Evolutionary conservation across 192 early-diverging fungal genomes (phyloP).

Genomic region (Gamsiella multidivaricata): DNA sequence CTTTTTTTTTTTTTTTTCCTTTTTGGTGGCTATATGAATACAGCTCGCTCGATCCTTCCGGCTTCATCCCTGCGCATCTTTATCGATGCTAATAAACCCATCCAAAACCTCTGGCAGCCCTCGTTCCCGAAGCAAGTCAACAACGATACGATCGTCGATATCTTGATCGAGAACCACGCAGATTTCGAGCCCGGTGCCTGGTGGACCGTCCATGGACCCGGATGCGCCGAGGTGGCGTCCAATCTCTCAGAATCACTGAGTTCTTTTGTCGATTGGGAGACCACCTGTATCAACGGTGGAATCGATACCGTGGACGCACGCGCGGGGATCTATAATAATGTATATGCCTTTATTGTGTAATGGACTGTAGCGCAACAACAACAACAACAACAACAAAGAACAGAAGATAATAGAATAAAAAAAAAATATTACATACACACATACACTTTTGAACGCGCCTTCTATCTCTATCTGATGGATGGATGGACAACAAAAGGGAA

Average conservation of each 20-base stretch:
- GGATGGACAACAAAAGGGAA: too few species aligned
- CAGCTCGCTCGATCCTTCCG: slow-evolving; percentile 43
- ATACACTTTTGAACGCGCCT: too few species aligned
- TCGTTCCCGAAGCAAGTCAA: slow-evolving; percentile 3
- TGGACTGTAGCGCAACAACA: background rate
- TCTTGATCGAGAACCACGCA: slow-evolving; percentile 17
- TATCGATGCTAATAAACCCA: slow-evolving; percentile 20
- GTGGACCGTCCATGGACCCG: slow-evolving; percentile 40
- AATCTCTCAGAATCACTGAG: slow-evolving; percentile 4
- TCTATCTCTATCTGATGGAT: background rate
- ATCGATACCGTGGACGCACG: slow-evolving; percentile 9
- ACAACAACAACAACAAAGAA: too few species aligned
- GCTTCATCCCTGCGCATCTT: slow-evolving; percentile 12
- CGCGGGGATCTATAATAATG: slow-evolving; percentile 7
- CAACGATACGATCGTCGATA: slow-evolving; percentile 10
- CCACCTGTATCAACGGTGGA: slow-evolving; percentile 30
- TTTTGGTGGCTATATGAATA: background rate
- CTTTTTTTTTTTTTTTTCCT: background rate
- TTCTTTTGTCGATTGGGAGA: slow-evolving; percentile 28
- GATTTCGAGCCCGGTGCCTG: slow-evolving; percentile 47
- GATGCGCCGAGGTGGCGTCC: slow-evolving; percentile 5
- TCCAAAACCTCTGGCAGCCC: slow-evolving; percentile 25
- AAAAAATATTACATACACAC: too few species aligned
- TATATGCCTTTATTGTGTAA: background rate
- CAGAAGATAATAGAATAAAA: too few species aligned